Evolutionary conservation across 176 grass and related monocot genomes (phyloP).

Genomic region (Tillandsia leiboldiana): DNA sequence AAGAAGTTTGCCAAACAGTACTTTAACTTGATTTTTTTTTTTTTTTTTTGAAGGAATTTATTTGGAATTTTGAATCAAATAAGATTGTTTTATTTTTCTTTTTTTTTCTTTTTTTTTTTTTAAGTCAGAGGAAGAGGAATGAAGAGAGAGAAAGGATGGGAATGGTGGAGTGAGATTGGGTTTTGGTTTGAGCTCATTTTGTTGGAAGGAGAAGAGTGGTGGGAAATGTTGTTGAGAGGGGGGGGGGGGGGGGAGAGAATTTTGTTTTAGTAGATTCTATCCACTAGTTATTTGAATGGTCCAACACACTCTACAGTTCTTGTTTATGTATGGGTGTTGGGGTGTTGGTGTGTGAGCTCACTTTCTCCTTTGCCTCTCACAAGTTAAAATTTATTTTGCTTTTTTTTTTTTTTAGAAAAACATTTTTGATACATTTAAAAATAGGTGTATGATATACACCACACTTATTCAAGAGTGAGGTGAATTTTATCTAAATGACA

Average conservation of each 20-base stretch:
- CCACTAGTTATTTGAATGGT: slow-evolving; percentile 43
- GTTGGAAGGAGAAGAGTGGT: slow-evolving; percentile 1
- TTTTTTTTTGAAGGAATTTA: neutral
- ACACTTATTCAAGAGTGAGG: too few relatives aligned
- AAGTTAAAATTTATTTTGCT: too few relatives aligned
- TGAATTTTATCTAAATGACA: too few relatives aligned
- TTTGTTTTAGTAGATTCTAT: slow-evolving; percentile 6
- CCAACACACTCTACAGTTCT: neutral
- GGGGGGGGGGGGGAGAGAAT: neutral
- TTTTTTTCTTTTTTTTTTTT: too few relatives aligned
- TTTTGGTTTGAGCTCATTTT: neutral
- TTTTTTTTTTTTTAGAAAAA: too few relatives aligned
- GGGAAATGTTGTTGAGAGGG: too few relatives aligned
- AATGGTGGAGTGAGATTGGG: neutral
- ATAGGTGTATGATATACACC: too few relatives aligned
- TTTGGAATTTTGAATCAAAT: neutral
- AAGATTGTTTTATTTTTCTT: neutral
- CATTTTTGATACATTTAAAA: too few relatives aligned
- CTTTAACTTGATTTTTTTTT: neutral
- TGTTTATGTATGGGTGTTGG: neutral
- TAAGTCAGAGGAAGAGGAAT: neutral
- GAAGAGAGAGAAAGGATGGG: neutral
- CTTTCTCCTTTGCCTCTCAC: too few relatives aligned
- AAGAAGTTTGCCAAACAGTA: neutral
- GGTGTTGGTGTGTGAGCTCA: too few relatives aligned